phyloP scores from a whole-genome alignment of 2,329 filamentous ascomycete species.

The Fusarium camptoceras region DNA sequence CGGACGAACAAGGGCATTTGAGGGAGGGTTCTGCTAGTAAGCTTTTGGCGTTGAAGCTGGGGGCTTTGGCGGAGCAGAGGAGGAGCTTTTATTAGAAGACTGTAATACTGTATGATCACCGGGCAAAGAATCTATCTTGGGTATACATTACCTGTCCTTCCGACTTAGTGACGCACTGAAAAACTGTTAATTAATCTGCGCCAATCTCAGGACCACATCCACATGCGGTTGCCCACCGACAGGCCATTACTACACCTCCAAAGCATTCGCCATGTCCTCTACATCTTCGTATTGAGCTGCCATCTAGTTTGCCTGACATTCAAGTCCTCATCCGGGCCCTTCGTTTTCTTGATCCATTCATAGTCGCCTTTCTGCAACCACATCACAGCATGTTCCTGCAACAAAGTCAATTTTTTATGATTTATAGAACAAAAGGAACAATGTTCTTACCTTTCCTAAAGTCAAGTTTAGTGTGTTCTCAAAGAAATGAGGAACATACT shows the following conservation, averaged over 20 bases:
- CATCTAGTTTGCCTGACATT: slow-evolving; percentile 9
- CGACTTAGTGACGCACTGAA: too few relatives aligned
- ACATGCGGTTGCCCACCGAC: too few relatives aligned
- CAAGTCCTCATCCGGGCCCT: background rate
- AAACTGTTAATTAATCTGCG: too few relatives aligned
- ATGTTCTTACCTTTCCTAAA: slow-evolving; percentile 10
- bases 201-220: too few relatives aligned
- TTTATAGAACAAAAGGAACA: too few relatives aligned
- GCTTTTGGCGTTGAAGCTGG: slow-evolving; percentile 36
- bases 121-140: background rate
- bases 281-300: background rate
- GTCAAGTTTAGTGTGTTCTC: slow-evolving; percentile 22
- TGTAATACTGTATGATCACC: accelerated
- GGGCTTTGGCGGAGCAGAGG: slow-evolving; percentile 25
- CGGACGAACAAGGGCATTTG: background rate
- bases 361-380: slow-evolving; percentile 15
- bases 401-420: accelerated
- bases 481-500: slow-evolving; percentile 15
- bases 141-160: too few relatives aligned
- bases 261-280: too few relatives aligned
- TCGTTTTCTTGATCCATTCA: slow-evolving; percentile 7
- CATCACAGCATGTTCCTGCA: background rate
- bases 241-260: too few relatives aligned
- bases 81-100: background rate
- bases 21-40: slow-evolving; percentile 26